Conservation (phyloP, 1,284 basidiomycete genomes). For the Polyporus tsugae region DNA sequence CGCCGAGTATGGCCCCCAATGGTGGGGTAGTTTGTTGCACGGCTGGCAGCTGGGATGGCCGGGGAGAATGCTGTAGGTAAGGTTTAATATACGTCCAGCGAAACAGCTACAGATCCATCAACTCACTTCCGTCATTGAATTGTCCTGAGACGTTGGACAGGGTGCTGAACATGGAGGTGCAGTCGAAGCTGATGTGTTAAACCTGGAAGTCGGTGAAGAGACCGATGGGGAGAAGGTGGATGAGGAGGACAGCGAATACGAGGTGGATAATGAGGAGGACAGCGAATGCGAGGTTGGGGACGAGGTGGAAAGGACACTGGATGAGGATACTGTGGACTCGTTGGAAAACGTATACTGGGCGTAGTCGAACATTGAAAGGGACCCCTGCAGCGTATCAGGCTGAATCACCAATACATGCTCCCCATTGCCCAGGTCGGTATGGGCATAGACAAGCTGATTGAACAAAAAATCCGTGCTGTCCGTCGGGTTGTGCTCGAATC, state of each 20-base stretch:
- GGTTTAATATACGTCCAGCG: background rate
- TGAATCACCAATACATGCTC: constrained; percentile 31
- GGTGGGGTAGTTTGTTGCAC: background rate
- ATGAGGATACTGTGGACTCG: background rate
- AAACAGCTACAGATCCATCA: background rate
- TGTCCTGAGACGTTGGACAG: background rate
- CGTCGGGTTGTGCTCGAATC: constrained; percentile 27
- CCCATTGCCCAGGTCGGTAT: constrained; percentile 21
- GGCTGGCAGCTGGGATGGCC: background rate
- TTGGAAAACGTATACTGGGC: constrained; percentile 28
- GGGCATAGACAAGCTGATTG: constrained; percentile 41
- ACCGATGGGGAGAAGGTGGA: background rate
- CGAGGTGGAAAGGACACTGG: background rate
- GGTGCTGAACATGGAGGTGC: background rate
- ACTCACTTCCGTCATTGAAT: background rate
- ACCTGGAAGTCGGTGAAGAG: background rate
- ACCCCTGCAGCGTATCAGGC: background rate
- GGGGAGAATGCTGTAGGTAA: background rate
- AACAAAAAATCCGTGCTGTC: constrained; percentile 32
- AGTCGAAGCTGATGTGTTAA: background rate
- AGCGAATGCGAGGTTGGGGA: background rate
- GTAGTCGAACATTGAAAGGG: constrained; percentile 33
- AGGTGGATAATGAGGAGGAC: background rate
- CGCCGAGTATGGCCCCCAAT: background rate
- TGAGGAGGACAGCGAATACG: background rate